phyloP scores from a whole-genome alignment of 2,329 filamentous ascomycete genomes.

The Fusarium clavum region DNA sequence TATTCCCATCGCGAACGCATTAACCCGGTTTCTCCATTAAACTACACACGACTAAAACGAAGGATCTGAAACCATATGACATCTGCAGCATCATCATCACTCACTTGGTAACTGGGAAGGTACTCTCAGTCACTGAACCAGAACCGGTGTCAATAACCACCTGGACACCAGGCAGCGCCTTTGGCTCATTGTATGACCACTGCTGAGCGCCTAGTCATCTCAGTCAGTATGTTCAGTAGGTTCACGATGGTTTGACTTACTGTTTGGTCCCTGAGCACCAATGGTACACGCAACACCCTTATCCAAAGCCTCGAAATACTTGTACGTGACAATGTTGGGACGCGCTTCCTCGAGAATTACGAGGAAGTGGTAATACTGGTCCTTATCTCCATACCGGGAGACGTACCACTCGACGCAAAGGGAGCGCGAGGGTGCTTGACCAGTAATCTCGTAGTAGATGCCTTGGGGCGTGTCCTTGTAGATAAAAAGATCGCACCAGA shows the following conservation, averaged over 20 bases:
- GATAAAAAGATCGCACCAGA: constrained; percentile 7
- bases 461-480: constrained; percentile 8
- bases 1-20: not conserved
- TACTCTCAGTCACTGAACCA: not conserved
- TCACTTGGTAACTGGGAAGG: not conserved
- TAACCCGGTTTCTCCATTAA: not conserved
- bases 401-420: constrained; percentile 7
- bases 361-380: constrained; percentile 10
- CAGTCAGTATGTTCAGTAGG: not conserved
- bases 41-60: not conserved
- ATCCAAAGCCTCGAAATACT: constrained; percentile 5
- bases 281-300: constrained; percentile 1
- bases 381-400: constrained; percentile 2
- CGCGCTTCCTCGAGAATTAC: not conserved
- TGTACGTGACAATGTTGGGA: constrained; percentile 8
- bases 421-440: not conserved
- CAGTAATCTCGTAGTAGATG: constrained; percentile 3
- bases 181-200: constrained; percentile 7
- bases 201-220: not conserved
- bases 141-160: constrained; percentile 1
- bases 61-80: not conserved
- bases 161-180: constrained; percentile 4
- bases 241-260: not conserved
- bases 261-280: constrained; percentile 5
- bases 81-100: no score